Evolutionary conservation across 2,329 filamentous ascomycete genomes (phyloP).

Genomic region (Talaromyces sp.): DNA sequence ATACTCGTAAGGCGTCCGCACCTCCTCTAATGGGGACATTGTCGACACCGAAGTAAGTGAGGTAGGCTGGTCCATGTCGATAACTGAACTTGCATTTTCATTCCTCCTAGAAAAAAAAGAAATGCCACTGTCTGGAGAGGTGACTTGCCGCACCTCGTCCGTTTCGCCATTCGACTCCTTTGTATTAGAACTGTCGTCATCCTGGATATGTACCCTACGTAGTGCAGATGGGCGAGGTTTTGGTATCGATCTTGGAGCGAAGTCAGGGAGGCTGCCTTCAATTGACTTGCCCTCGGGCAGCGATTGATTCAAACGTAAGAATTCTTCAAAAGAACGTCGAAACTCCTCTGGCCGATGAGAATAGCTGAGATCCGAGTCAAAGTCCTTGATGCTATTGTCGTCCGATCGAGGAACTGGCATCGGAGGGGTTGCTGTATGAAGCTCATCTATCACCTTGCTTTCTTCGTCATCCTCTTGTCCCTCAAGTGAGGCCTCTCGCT

Average conservation of each 20-base stretch:
- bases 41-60: slow-evolving; percentile 46
- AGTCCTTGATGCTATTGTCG: slow-evolving; percentile 27
- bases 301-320: slow-evolving; percentile 37
- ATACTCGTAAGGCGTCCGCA: slow-evolving; percentile 40
- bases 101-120: slow-evolving; percentile 23
- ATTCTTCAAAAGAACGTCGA: slow-evolving; percentile 41
- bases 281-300: slow-evolving; percentile 41
- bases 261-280: slow-evolving; percentile 38
- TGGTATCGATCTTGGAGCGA: slow-evolving; percentile 23
- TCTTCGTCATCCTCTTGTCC: slow-evolving; percentile 39
- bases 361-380: slow-evolving; percentile 29
- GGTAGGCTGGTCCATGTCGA: slow-evolving; percentile 36
- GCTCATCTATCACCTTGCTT: slow-evolving; percentile 36
- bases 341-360: slow-evolving; percentile 38
- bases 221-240: slow-evolving; percentile 34
- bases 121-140: slow-evolving; percentile 25
- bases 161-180: slow-evolving; percentile 22
- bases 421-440: slow-evolving; percentile 43
- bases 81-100: slow-evolving; percentile 23
- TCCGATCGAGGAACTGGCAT: slow-evolving; percentile 44
- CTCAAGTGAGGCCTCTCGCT: slow-evolving; percentile 25
- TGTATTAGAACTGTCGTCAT: slow-evolving; percentile 25
- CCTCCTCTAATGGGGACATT: slow-evolving; percentile 40
- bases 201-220: slow-evolving; percentile 35
- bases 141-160: slow-evolving; percentile 24